Conservation (phyloP, 352 stramenopile species). For the Elongisporangium undulatum region DNA sequence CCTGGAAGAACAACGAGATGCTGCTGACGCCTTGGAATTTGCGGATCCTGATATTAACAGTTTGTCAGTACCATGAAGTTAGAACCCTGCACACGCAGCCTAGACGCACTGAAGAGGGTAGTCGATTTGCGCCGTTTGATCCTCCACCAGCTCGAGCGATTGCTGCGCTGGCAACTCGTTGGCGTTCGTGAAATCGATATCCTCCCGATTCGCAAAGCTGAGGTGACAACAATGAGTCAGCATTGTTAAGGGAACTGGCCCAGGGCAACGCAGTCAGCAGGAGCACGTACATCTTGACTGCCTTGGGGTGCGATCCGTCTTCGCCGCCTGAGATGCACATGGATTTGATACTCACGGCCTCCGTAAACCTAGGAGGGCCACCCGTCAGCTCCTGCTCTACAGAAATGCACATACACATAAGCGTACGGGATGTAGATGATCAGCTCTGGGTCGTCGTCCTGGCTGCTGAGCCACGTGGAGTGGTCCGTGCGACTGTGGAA, state of each 20-base stretch:
- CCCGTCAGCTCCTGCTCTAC: neutral
- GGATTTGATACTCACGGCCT: conserved; percentile 86
- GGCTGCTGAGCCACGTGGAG: conserved; percentile 62
- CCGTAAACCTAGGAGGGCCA: conserved; percentile 54
- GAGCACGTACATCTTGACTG: conserved; percentile 72
- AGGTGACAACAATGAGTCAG: neutral
- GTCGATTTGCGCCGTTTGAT: conserved; percentile 54
- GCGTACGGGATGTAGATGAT: conserved; percentile 74
- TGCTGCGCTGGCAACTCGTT: conserved; percentile 71
- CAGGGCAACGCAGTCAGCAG: neutral
- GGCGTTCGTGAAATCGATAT: conserved; percentile 86
- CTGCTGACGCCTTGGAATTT: conserved; percentile 86
- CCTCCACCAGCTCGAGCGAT: conserved; percentile 73
- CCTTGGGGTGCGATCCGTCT: conserved; percentile 77
- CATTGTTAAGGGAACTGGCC: neutral
- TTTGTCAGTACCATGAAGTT: neutral
- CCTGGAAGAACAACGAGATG: conserved; percentile 75
- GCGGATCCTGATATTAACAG: conserved; percentile 40
- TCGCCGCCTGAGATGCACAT: conserved; percentile 81
- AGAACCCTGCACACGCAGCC: neutral
- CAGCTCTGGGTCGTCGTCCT: conserved; percentile 82
- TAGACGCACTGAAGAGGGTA: conserved; percentile 71
- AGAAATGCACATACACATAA: neutral
- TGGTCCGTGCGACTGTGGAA: conserved; percentile 68
- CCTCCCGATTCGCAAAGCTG: conserved; percentile 76